Evolutionary conservation across 148 eudicot genomes (phyloP), one percentile per base, ranked within the genome.

Genomic region (Simmondsia chinensis): DNA sequence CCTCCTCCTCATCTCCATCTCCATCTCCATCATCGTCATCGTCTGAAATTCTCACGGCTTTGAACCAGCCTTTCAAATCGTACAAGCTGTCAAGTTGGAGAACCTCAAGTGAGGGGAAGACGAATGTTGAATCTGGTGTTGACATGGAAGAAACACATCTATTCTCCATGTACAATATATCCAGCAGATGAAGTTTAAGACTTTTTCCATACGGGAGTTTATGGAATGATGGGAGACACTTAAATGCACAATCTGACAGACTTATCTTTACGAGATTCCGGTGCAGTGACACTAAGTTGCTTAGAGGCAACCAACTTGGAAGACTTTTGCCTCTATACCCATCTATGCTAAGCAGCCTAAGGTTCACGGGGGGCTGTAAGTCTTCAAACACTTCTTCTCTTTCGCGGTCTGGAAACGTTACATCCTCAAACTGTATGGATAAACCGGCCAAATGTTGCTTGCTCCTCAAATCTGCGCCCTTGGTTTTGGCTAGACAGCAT

Each of bases 311-410:
- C 60, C 67, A 62, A 30, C 43, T 29, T 23, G 67, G 67, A 3
- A 67, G 32, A 20, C 26, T 38, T 25, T 20, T 6, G 6, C 51
- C 67, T 25, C 16, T 20, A 17, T 17, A 55, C 5, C 43, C 5
- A 2, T 1, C 1, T 2, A 66, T 35, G 5, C 4, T n/a, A 3
- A 67, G 17, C 8, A 25, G 33, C 39, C 30, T 54, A n/a, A 60
- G 12, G 16, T 60, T 43, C 3, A n/a, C 26, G 31, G 31, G 37
- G 20, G 72, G 66, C 29, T 46, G 14, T 6, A 67, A 45, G 24
- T 33, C 53, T 33, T 60, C 72, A 2, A 67, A 9, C 18, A 60
- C 6, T 5, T 24, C 33, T 17, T 49, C 56, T 6, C 42, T 44
- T 3, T 23, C 25, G 2, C 1, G 3, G 3, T 16, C 31, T 9